phyloP scores from a whole-genome alignment of 169 alveolate species.

The Plasmodium gaboni region DNA sequence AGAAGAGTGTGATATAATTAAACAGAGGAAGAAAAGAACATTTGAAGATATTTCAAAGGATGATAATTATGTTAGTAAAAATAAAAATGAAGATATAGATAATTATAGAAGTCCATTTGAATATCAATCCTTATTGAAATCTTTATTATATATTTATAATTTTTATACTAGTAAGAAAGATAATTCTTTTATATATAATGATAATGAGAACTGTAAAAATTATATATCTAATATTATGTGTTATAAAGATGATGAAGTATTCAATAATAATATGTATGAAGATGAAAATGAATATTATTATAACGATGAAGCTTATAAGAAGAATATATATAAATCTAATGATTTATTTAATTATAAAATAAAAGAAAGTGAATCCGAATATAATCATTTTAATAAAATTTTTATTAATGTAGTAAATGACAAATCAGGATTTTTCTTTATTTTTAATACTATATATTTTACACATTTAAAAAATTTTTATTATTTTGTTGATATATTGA shows the following conservation, averaged over 20 bases:
- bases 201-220: background rate
- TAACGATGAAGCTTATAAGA: background rate
- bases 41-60: constrained; percentile 23
- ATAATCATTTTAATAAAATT: constrained; percentile 15
- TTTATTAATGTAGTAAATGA: constrained; percentile 49
- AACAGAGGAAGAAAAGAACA: constrained; percentile 10
- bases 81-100: background rate
- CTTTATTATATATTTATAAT: constrained; percentile 34
- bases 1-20: background rate
- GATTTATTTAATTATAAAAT: constrained; percentile 12
- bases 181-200: background rate
- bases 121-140: constrained; percentile 27
- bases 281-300: background rate
- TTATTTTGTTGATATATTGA: constrained; percentile 55
- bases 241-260: background rate
- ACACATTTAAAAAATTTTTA: constrained; percentile 58
- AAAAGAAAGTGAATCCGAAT: constrained; percentile 21
- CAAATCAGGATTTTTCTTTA: constrained; percentile 57
- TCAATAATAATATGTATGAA: background rate
- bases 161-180: constrained; percentile 18
- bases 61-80: background rate
- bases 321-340: background rate
- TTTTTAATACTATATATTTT: constrained; percentile 47
- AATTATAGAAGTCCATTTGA: constrained; percentile 11
- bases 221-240: background rate